phyloP scores from a whole-genome alignment of 305 asterid genomes.

The Fraxinus xanthoxyloides region DNA sequence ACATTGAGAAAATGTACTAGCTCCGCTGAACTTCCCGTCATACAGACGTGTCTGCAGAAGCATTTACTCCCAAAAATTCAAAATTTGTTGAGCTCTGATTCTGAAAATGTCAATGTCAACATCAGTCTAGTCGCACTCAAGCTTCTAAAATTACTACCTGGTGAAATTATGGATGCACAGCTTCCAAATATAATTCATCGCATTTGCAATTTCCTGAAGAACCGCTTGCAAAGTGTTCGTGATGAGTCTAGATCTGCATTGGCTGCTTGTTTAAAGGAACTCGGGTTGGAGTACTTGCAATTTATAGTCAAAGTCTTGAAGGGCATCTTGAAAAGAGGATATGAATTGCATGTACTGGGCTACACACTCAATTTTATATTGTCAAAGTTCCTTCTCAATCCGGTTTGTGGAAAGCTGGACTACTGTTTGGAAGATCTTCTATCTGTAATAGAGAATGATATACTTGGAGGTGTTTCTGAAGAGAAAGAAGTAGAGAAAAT shows the following conservation, averaged over 20 bases:
- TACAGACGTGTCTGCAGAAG: constrained; percentile 55
- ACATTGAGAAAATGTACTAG: constrained; percentile 25
- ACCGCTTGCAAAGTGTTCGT: constrained; percentile 82
- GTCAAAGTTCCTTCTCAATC: constrained; percentile 58
- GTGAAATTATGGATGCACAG: constrained; percentile 72
- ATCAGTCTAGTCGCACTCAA: constrained; percentile 80
- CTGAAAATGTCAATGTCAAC: constrained; percentile 72
- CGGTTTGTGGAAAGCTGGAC: constrained; percentile 68
- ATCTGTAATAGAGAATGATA: constrained; percentile 63
- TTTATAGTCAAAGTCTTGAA: constrained; percentile 74
- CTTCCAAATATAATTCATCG: constrained; percentile 90
- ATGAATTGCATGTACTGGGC: constrained; percentile 87
- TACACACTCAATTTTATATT: constrained; percentile 78
- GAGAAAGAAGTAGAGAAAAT: constrained; percentile 97
- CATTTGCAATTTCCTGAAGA: constrained; percentile 74
- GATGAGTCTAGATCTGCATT: constrained; percentile 93
- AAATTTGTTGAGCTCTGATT: constrained; percentile 58
- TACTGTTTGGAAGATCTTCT: constrained; percentile 85
- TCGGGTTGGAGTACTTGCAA: constrained; percentile 85
- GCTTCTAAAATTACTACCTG: constrained; percentile 81
- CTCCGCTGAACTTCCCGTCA: constrained; percentile 32
- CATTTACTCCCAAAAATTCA: constrained; percentile 76
- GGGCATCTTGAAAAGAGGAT: constrained; percentile 80
- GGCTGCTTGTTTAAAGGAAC: constrained; percentile 81
- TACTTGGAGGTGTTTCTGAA: constrained; percentile 89